Evolutionary conservation across 2,329 filamentous ascomycete genomes (phyloP).

Genomic region (Aspergillus sclerotialis): DNA sequence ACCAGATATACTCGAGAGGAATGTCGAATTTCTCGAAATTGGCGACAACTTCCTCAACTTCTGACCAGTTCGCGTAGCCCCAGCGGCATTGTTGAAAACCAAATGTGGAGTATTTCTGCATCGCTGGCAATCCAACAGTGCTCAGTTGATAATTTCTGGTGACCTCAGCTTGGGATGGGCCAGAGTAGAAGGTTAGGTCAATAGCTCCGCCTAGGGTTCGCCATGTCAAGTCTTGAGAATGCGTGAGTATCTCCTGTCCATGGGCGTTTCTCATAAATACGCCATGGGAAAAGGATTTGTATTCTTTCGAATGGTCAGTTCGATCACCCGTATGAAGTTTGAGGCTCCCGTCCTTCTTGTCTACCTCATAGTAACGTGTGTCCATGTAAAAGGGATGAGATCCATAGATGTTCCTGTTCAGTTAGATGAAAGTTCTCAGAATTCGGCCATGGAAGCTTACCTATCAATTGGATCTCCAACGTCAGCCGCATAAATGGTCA

Average conservation of each 20-base stretch:
- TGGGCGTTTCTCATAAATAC: constrained; percentile 73
- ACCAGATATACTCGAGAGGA: constrained; percentile 48
- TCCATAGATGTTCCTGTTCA: constrained; percentile 60
- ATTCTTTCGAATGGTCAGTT: constrained; percentile 46
- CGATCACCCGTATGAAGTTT: constrained; percentile 49
- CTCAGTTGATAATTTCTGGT: constrained; percentile 63
- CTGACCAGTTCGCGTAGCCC: constrained; percentile 70
- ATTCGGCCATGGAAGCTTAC: constrained; percentile 19
- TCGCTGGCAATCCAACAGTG: constrained; percentile 62
- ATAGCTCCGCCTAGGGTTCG: constrained; percentile 67
- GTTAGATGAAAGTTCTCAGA: neutral
- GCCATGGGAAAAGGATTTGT: constrained; percentile 65
- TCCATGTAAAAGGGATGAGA: constrained; percentile 73
- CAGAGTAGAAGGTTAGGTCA: constrained; percentile 73
- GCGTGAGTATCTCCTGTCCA: constrained; percentile 64
- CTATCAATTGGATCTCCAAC: constrained; percentile 49
- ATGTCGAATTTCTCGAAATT: constrained; percentile 50
- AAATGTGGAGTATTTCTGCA: constrained; percentile 76
- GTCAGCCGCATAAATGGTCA: constrained; percentile 63
- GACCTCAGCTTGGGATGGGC: constrained; percentile 61
- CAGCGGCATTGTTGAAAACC: constrained; percentile 80
- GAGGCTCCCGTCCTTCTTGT: constrained; percentile 43
- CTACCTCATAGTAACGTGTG: constrained; percentile 66
- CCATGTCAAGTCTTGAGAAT: constrained; percentile 62
- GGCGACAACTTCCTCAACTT: constrained; percentile 52